Evolutionary conservation across 2,329 filamentous ascomycete species (phyloP).

Genomic region (Parastagonospora avenae): DNA sequence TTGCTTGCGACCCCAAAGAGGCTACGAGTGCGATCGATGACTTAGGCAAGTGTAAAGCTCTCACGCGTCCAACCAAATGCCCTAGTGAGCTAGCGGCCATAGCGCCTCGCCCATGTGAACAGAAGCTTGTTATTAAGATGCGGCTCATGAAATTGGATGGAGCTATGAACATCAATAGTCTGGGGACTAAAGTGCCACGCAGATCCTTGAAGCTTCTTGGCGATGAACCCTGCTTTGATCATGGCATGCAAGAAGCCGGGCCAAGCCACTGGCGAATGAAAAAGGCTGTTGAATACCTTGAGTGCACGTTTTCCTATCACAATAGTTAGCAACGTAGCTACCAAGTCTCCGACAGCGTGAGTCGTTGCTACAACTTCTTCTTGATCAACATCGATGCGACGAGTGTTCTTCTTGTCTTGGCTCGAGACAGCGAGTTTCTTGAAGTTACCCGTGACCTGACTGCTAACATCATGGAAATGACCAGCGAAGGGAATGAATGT

Average conservation of each 20-base stretch:
- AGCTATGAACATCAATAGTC: conserved; percentile 49
- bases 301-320: conserved; percentile 47
- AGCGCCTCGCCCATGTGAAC: conserved; percentile 52
- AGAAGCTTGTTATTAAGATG: conserved; percentile 61
- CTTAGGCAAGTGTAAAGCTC: no score
- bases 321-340: not conserved
- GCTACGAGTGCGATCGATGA: no score
- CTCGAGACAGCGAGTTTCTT: not conserved
- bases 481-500: conserved; percentile 2
- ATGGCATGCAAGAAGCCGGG: conserved; percentile 61
- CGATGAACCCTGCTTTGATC: conserved; percentile 55
- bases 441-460: conserved; percentile 17
- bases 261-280: conserved; percentile 54
- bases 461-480: conserved; percentile 7
- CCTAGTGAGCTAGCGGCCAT: conserved; percentile 55
- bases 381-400: not conserved
- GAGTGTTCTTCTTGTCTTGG: conserved; percentile 14
- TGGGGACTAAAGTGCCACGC: conserved; percentile 60
- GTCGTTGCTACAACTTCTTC: no score
- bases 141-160: conserved; percentile 67
- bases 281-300: conserved; percentile 53
- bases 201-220: conserved; percentile 64
- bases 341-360: not conserved
- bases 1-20: no score
- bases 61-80: conserved; percentile 55